Evolutionary conservation across 2,329 filamentous ascomycete species (phyloP), one percentile per base, ranked within the genome.

Genomic region (Tolypocladium ophioglossoides): DNA sequence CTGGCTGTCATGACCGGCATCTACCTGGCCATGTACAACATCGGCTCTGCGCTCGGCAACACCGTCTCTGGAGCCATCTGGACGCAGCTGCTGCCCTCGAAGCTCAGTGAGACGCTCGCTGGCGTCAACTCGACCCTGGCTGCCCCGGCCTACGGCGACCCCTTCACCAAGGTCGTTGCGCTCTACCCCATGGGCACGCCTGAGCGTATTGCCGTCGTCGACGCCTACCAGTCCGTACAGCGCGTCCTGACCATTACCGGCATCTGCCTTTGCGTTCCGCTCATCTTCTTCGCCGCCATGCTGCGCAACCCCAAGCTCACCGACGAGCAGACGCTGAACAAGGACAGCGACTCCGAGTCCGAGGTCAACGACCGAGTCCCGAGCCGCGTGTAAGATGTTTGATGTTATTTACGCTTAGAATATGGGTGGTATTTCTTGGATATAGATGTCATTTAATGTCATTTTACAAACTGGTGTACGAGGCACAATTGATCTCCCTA

Each of bases 271-370:
- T 76, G 72, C 51, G 68, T 78, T 34, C 76, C 75, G 27, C 70
- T 78, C 24, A 75, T 78, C 34, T 68, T 55, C 1, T 75, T 78
- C 51, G 70, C 74, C 2, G 40, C 71, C 11, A 61, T 63, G 53
- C 62, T 76, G 54, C 69, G 74, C 53, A 76, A 78, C 62, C 74
- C 74, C 39, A 72, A 70, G 62, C 68, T 78, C 51, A 77, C 69
- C 53, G 62, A 75, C 41, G 50, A 72, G 53, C 75, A 78, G 66
- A 77, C 69, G 4, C 58, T 77, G 59, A 72, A 68, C 22, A 66
- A 68, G 54, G 65, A 66, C 10, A 32, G 40, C 11, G 64, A 57
- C 16, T 56, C 57, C 2, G 60, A 59, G 41, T 39, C 54, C 16
- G 57, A 63, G 16, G 51, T 30, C 35, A 37, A 55, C 5, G 38